A percentile compares a stretch with the other conserved stretches of the same genome.
These are phyloP conservation scores for Lasiodiplodia theobromae DNA, from an alignment of 2,329 filamentous ascomycete species.

Conservation along the genomic window DNA sequence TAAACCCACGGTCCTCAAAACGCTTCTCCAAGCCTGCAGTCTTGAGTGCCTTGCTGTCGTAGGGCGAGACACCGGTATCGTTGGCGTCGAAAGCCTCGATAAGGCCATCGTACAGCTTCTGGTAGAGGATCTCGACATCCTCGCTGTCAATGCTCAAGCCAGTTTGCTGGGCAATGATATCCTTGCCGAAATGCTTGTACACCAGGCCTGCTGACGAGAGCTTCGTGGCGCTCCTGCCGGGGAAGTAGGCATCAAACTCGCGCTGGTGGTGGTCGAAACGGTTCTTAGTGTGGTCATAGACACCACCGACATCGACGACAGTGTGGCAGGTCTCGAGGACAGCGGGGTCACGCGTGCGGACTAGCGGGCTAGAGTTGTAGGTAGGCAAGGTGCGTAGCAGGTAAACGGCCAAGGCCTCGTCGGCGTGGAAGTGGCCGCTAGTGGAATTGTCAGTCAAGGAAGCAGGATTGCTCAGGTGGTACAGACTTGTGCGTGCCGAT, in stretches of 20 bases:
- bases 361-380: constrained; percentile 75
- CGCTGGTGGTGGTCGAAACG: constrained; percentile 99
- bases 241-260: constrained; percentile 85
- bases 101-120: constrained; percentile 91
- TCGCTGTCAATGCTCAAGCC: constrained; percentile 66
- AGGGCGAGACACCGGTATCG: constrained; percentile 90
- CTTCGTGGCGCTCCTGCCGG: constrained; percentile 77
- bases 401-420: constrained; percentile 95
- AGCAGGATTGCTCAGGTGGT: constrained; percentile 10
- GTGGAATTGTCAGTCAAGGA: constrained; percentile 9
- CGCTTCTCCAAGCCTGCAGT: constrained; percentile 79
- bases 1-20: constrained; percentile 84
- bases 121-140: constrained; percentile 78
- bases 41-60: constrained; percentile 74
- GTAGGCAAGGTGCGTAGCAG: constrained; percentile 88
- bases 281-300: constrained; percentile 78
- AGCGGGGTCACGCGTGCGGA: constrained; percentile 86
- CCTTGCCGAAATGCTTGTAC: constrained; percentile 91
- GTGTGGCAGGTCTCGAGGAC: constrained; percentile 85
- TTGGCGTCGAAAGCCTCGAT: constrained; percentile 96
- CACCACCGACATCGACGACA: constrained; percentile 96
- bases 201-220: constrained; percentile 93
- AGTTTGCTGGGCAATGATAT: constrained; percentile 76
- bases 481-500: constrained; percentile 88
- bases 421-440: constrained; percentile 95